A percentile compares a stretch with the other conserved stretches of the same genome.
Conservation (phyloP, 495 filamentous ascomycete genomes). For the Aspergillus sclerotiicarbonarius region DNA sequence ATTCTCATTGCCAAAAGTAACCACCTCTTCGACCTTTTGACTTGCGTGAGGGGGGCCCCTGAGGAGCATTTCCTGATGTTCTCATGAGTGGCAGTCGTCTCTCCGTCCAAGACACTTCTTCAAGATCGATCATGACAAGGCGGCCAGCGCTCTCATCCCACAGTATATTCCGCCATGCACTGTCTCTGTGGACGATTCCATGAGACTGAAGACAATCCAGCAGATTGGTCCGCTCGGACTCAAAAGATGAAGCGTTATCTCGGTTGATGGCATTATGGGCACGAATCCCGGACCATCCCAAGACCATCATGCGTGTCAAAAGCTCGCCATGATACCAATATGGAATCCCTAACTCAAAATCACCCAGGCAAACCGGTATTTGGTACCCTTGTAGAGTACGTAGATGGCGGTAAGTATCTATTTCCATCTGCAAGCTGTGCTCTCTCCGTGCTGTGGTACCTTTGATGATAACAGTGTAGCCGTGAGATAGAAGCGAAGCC, state of each 20-base stretch:
- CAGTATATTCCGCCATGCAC: conserved; percentile 22
- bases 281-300: conserved; percentile 21
- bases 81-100: too few relatives aligned
- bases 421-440: conserved; percentile 18
- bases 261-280: conserved; percentile 20
- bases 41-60: too few relatives aligned
- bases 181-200: conserved; percentile 16
- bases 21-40: too few relatives aligned
- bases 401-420: conserved; percentile 21
- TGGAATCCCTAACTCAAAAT: conserved; percentile 16
- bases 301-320: conserved; percentile 22
- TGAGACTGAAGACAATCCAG: conserved; percentile 12
- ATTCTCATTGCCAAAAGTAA: too few relatives aligned
- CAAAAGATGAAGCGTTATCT: conserved; percentile 12
- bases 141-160: conserved; percentile 9
- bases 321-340: conserved; percentile 25
- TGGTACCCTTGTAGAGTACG: conserved; percentile 17
- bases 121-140: conserved; percentile 20
- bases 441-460: conserved; percentile 22
- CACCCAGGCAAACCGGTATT: conserved; percentile 21
- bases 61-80: too few relatives aligned
- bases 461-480: conserved; percentile 28
- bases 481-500: conserved; percentile 22
- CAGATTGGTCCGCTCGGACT: conserved; percentile 14
- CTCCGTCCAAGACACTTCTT: conserved; percentile 17